These are phyloP conservation scores for Cavenderia fasciculata DNA, from an alignment of 78 protist genomes.

Conservation along the genomic window DNA sequence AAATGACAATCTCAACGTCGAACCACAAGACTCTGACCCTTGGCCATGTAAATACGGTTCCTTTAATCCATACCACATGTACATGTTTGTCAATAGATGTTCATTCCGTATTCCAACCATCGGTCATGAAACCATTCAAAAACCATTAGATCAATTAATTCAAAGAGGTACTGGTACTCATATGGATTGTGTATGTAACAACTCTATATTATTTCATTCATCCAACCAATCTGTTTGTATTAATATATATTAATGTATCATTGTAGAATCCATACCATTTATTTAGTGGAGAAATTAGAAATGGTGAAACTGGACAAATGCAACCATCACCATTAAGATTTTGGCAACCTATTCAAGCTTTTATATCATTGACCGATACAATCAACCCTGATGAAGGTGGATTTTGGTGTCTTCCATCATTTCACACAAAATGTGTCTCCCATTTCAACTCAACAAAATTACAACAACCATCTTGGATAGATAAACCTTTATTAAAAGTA, in stretches of 20 bases:
- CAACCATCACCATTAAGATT: constrained; percentile 41
- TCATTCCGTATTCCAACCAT: constrained; percentile 45
- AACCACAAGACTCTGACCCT: not conserved
- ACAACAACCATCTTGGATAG: no score
- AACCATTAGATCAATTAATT: not conserved
- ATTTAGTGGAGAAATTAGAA: constrained; percentile 24
- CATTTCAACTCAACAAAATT: no score
- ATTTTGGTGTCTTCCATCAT: constrained; percentile 71
- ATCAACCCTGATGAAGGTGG: constrained; percentile 21
- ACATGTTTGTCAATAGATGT: constrained; percentile 74
- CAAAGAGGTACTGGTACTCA: constrained; percentile 72
- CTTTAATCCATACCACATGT: constrained; percentile 52
- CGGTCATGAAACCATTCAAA: not conserved
- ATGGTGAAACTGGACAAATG: not conserved
- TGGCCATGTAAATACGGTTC: constrained; percentile 52
- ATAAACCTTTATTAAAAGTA: not conserved
- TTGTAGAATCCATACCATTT: constrained; percentile 60
- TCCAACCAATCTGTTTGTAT: no score
- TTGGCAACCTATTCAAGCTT: constrained; percentile 78
- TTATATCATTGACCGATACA: constrained; percentile 34
- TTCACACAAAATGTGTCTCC: constrained; percentile 25
- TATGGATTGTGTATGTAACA: constrained; percentile 47
- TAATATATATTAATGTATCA: not conserved
- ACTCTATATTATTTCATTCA: not conserved
- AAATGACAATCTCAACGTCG: not conserved